A percentile compares a stretch with the other conserved stretches of the same genome.
phyloP scores from a whole-genome alignment of 2,329 filamentous ascomycete genomes.

The Trichoderma guizhouense region DNA sequence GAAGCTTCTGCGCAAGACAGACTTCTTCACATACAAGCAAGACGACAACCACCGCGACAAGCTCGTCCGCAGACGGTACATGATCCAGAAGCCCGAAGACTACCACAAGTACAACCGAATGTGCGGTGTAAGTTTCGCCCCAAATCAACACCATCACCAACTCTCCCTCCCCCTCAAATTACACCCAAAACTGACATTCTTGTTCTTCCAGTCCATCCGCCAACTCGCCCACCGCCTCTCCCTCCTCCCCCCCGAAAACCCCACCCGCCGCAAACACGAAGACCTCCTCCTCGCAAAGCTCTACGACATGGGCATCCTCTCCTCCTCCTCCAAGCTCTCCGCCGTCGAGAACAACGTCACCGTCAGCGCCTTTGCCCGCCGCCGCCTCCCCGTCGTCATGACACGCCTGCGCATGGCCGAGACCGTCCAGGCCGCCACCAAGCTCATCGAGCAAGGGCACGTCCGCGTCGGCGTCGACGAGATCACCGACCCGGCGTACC shows the following conservation, averaged over 20 bases:
- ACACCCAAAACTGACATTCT: neutral
- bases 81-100: slow-evolving; percentile 84
- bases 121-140: slow-evolving; percentile 53
- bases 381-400: slow-evolving; percentile 87
- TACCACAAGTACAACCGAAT: slow-evolving; percentile 67
- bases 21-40: slow-evolving; percentile 91
- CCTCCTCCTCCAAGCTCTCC: slow-evolving; percentile 70
- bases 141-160: slow-evolving; percentile 11
- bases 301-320: slow-evolving; percentile 84
- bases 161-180: too few relatives aligned
- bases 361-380: slow-evolving; percentile 81
- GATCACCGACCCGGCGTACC: slow-evolving; percentile 82
- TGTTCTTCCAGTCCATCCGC: slow-evolving; percentile 61
- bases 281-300: slow-evolving; percentile 86
- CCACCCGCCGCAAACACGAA: slow-evolving; percentile 79
- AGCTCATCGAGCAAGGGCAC: slow-evolving; percentile 91
- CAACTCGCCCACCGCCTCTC: slow-evolving; percentile 87
- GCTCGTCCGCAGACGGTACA: slow-evolving; percentile 76
- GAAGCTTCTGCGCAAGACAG: slow-evolving; percentile 87
- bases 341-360: slow-evolving; percentile 86
- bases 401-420: slow-evolving; percentile 87
- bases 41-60: slow-evolving; percentile 85
- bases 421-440: slow-evolving; percentile 77
- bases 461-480: slow-evolving; percentile 88
- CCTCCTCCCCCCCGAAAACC: slow-evolving; percentile 74